A percentile compares a stretch with the other conserved stretches of the same genome.
phyloP scores from a whole-genome alignment of 306 rosid species.

The Cucumis melo region DNA sequence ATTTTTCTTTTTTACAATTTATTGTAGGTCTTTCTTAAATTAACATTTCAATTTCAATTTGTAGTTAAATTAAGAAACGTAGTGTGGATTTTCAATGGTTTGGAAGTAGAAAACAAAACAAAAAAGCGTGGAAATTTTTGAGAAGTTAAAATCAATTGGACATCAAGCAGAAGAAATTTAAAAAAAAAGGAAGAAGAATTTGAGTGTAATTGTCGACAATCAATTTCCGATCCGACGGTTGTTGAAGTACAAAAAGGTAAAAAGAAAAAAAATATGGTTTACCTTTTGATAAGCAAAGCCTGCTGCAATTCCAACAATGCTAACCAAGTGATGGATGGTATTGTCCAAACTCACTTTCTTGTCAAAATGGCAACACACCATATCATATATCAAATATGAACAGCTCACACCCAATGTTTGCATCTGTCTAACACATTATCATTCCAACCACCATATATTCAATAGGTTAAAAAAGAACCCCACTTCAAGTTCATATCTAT shows the following conservation, averaged over 20 bases:
- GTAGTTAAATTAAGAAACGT: too few relatives aligned
- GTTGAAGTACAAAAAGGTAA: background rate
- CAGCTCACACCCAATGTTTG: constrained; percentile 43
- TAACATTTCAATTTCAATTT: too few relatives aligned
- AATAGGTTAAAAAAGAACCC: background rate
- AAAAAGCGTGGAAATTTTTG: too few relatives aligned
- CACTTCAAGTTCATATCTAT: too few relatives aligned
- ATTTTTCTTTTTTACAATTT: too few relatives aligned
- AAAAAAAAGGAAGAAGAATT: too few relatives aligned
- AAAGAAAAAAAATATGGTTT: background rate
- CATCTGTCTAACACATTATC: constrained; percentile 32
- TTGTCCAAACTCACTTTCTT: constrained; percentile 43
- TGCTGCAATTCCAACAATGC: constrained; percentile 61
- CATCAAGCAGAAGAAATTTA: too few relatives aligned
- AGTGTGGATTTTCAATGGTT: too few relatives aligned
- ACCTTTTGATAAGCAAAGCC: constrained; percentile 67
- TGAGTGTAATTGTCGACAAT: too few relatives aligned
- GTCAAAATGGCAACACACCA: constrained; percentile 54
- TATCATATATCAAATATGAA: constrained; percentile 67
- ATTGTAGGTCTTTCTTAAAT: too few relatives aligned
- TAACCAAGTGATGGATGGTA: constrained; percentile 57
- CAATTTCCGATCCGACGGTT: background rate
- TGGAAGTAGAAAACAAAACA: too few relatives aligned
- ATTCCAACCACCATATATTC: background rate
- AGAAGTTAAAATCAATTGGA: too few relatives aligned